phyloP scores from a whole-genome alignment of 345 rosid species.

The Ailanthus altissimus region DNA sequence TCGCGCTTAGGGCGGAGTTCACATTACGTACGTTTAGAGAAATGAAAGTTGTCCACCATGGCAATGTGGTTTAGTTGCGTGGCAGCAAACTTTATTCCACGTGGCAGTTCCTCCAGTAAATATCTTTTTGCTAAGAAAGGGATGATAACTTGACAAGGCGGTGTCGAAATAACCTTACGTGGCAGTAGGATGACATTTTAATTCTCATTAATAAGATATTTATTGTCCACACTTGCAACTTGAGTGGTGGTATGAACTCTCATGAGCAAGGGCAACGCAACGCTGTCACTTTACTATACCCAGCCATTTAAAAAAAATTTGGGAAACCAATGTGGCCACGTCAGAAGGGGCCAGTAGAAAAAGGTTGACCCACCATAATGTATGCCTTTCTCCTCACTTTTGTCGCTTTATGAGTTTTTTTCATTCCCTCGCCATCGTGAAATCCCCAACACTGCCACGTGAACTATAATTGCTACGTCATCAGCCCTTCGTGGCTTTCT shows the following conservation, averaged over 20 bases:
- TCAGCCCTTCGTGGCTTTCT: constrained; percentile 26
- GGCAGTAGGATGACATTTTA: background rate
- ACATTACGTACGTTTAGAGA: background rate
- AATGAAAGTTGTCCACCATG: constrained; percentile 35
- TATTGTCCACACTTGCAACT: constrained; percentile 17
- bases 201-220: constrained; percentile 17
- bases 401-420: constrained; percentile 23
- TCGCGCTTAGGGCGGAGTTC: constrained; percentile 29
- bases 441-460: constrained; percentile 35
- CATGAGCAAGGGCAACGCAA: too few species aligned
- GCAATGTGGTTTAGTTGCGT: constrained; percentile 29
- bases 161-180: constrained; percentile 23
- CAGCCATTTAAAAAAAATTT: constrained; percentile 12
- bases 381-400: constrained; percentile 26
- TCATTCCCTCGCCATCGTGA: constrained; percentile 24
- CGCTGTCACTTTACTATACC: constrained; percentile 19
- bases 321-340: constrained; percentile 50
- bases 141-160: constrained; percentile 20
- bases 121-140: constrained; percentile 8
- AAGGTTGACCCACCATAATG: constrained; percentile 51
- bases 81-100: constrained; percentile 15
- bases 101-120: constrained; percentile 30
- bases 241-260: constrained; percentile 18
- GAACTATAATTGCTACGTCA: constrained; percentile 17
- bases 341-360: constrained; percentile 39